Conservation (phyloP, 108 stramenopile species). For the Nitzschia putrida region DNA sequence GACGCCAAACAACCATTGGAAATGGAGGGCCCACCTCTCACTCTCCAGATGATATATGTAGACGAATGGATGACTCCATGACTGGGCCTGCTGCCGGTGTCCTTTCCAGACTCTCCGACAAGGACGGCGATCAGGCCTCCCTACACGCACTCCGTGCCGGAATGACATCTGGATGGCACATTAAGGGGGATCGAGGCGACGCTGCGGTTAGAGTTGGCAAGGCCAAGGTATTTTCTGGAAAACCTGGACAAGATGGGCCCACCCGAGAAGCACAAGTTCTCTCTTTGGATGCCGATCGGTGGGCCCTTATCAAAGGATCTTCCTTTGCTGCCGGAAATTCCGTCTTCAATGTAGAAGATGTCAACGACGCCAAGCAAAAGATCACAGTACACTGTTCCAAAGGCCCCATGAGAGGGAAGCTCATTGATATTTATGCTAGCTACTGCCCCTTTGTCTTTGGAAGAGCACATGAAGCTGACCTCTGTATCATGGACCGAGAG, state of each 20-base stretch:
- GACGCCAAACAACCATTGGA: slow-evolving; percentile 81
- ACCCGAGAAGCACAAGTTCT: slow-evolving; percentile 69
- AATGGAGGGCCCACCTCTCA: slow-evolving; percentile 76
- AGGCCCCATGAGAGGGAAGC: slow-evolving; percentile 85
- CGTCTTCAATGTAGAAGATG: slow-evolving; percentile 86
- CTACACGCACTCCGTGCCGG: slow-evolving; percentile 65
- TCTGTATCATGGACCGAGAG: slow-evolving; percentile 90
- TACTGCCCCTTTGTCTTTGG: slow-evolving; percentile 88
- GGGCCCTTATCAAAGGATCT: slow-evolving; percentile 81
- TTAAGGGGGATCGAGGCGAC: slow-evolving; percentile 85
- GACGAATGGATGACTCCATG: slow-evolving; percentile 89
- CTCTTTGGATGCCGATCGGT: slow-evolving; percentile 85
- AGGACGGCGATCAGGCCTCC: slow-evolving; percentile 84
- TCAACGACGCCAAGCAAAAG: slow-evolving; percentile 81
- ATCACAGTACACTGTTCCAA: slow-evolving; percentile 87
- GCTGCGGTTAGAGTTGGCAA: slow-evolving; percentile 87
- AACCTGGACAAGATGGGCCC: slow-evolving; percentile 46
- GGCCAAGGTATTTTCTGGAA: slow-evolving; percentile 69
- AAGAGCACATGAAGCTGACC: slow-evolving; percentile 86
- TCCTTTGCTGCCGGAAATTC: slow-evolving; percentile 90
- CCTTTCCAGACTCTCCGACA: slow-evolving; percentile 63
- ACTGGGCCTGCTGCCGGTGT: slow-evolving; percentile 83
- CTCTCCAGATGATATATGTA: slow-evolving; percentile 83
- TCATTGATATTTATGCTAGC: slow-evolving; percentile 74
- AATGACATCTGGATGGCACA: slow-evolving; percentile 87